These are phyloP conservation scores for Rickenella mellea DNA, from an alignment of 768 basidiomycete genomes.

Conservation along the genomic window DNA sequence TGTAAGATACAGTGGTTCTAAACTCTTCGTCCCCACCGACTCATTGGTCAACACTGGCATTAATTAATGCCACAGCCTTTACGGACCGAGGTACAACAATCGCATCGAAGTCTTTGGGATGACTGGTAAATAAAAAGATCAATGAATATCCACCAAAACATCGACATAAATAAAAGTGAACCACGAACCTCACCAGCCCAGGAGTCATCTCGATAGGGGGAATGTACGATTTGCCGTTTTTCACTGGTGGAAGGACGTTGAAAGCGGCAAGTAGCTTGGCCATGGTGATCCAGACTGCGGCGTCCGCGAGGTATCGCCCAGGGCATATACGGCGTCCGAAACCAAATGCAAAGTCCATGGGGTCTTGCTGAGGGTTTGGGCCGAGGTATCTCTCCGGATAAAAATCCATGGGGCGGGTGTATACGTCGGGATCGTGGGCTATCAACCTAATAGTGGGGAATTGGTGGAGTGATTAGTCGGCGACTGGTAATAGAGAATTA, in stretches of 20 bases:
- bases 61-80: constrained; percentile 16
- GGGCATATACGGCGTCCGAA: constrained; percentile 17
- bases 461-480: too few relatives aligned
- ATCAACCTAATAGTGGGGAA: constrained; percentile 23
- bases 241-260: too few relatives aligned
- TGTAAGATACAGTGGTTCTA: too few relatives aligned
- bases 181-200: too few relatives aligned
- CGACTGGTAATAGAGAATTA: too few relatives aligned
- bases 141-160: too few relatives aligned
- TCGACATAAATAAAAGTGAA: too few relatives aligned
- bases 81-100: constrained; percentile 31
- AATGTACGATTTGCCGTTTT: too few relatives aligned
- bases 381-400: constrained; percentile 25
- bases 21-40: too few relatives aligned
- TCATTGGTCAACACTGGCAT: too few relatives aligned
- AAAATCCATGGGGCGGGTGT: constrained; percentile 23
- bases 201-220: too few relatives aligned
- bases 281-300: constrained; percentile 10
- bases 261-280: constrained; percentile 12
- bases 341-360: constrained; percentile 12
- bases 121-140: too few relatives aligned
- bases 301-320: constrained; percentile 13
- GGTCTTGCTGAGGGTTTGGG: constrained; percentile 7
- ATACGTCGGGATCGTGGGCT: constrained; percentile 23
- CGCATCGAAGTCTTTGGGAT: constrained; percentile 42